phyloP scores from a whole-genome alignment of 192 early-diverging fungal genomes.

The Linnemannia elongata region DNA sequence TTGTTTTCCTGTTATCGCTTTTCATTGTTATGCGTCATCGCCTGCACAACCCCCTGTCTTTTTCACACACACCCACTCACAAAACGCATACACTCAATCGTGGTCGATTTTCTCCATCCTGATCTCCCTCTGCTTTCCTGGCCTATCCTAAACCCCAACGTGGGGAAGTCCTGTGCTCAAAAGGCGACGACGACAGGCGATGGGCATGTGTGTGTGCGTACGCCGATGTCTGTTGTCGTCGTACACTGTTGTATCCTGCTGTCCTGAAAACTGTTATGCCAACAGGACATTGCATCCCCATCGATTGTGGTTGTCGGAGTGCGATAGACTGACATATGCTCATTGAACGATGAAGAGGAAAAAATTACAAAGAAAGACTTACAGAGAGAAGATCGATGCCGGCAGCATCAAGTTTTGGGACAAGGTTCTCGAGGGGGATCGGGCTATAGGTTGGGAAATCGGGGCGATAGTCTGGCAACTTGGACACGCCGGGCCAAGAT shows the following conservation, averaged over 20 bases:
- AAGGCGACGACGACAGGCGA: not conserved
- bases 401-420: conserved; percentile 86
- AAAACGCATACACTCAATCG: not conserved
- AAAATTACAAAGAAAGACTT: no score
- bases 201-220: not conserved
- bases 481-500: conserved; percentile 87
- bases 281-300: not conserved
- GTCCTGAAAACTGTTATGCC: not conserved
- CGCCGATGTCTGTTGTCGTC: not conserved
- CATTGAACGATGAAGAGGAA: not conserved
- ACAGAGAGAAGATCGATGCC: conserved; percentile 90
- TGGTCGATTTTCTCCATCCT: not conserved
- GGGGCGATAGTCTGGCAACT: conserved; percentile 90
- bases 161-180: not conserved
- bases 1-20: not conserved
- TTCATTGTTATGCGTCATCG: not conserved
- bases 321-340: not conserved
- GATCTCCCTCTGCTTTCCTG: not conserved
- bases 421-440: conserved; percentile 77
- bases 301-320: no score
- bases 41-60: not conserved
- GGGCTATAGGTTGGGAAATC: conserved; percentile 84
- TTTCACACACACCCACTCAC: not conserved
- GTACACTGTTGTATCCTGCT: not conserved
- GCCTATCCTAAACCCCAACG: not conserved